Evolutionary conservation across 2,329 filamentous ascomycete genomes (phyloP).

Genomic region (Albophoma yamanashiensis): DNA sequence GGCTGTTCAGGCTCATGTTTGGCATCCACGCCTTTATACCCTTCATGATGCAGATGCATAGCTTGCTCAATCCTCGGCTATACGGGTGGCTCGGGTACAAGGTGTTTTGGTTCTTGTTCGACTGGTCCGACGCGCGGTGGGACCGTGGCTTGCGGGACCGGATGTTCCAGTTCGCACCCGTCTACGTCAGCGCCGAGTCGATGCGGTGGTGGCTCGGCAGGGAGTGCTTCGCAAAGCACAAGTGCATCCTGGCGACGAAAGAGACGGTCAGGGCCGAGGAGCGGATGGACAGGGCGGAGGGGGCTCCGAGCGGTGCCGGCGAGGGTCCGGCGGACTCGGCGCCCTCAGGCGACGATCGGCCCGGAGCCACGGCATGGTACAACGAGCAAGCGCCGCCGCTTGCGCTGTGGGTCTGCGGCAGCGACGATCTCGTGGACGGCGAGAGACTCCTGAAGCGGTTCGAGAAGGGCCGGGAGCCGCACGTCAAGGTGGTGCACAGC

Average conservation of each 20-base stretch:
- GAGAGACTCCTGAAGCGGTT: slow-evolving; percentile 63
- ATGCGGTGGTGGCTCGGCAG: slow-evolving; percentile 95
- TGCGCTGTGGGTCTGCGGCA: slow-evolving; percentile 78
- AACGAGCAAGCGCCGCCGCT: slow-evolving; percentile 69
- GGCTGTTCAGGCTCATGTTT: slow-evolving; percentile 70
- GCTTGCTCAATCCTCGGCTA: slow-evolving; percentile 48
- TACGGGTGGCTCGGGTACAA: slow-evolving; percentile 80
- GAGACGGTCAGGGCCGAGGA: slow-evolving; percentile 57
- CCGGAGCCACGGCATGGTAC: slow-evolving; percentile 64
- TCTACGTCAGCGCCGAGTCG: slow-evolving; percentile 79
- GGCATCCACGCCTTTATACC: slow-evolving; percentile 92
- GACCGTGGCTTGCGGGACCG: slow-evolving; percentile 67
- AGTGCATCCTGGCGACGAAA: slow-evolving; percentile 74
- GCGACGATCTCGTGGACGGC: slow-evolving; percentile 79
- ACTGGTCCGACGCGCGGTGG: slow-evolving; percentile 80
- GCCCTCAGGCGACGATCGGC: background rate
- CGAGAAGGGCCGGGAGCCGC: slow-evolving; percentile 65
- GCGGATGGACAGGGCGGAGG: slow-evolving; percentile 38
- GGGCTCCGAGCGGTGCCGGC: background rate
- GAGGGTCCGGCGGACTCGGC: background rate
- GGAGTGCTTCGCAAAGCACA: slow-evolving; percentile 69
- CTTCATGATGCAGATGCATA: slow-evolving; percentile 80
- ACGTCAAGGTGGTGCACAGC: slow-evolving; percentile 68
- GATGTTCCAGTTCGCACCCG: slow-evolving; percentile 86
- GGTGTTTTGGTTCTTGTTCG: slow-evolving; percentile 82